Evolutionary conservation across 2,329 filamentous ascomycete genomes (phyloP), one percentile per base, ranked within the genome.

Genomic region (Penicillium nordicum): DNA sequence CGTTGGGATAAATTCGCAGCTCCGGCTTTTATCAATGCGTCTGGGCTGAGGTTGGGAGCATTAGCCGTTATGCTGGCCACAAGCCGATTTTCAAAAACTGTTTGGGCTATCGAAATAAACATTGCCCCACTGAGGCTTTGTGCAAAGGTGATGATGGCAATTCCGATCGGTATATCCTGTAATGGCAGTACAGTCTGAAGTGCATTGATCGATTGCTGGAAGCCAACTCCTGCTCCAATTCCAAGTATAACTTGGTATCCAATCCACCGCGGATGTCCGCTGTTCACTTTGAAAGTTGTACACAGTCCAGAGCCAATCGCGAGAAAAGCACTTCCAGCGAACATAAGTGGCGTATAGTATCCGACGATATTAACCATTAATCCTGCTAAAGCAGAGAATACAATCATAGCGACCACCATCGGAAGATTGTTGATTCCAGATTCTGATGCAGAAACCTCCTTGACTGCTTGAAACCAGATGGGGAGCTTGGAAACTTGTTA

Each of bases 391-490:
- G 75, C 60, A 4, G 72, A 69, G 44, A 58, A 65, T 8, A 74
- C 41, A 29, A 74, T 70, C 53, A 70, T 65, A 2, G 63, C 55
- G 4, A 75, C 60, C 9, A 74, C 61, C 61, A 73, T 70, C 1
- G 74, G 73, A 3, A 76, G 65, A 25, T 66, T 71, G 63, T 72
- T 71, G 42, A 76, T 66, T 38, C 74, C 74, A 0, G 73, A 75
- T 38, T 68, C 63, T 21, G 69, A 68, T 9, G 74, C 70, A 5
- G 65, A 66, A 4, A 59, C 65, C 30, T 66, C 64, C 48, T 74
- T 71, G 55, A 76, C 68, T 10, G 72, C 72, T 55, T 76, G 74
- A 56, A 76, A 76, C 72, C 74, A 77, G 48, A 76, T 70, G 0
- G 80, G 79, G 1, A 82, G 69, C 69, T 72, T 40, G 16, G 3